These are phyloP conservation scores for Aspergillus spinulosporus DNA, from an alignment of 2,329 filamentous ascomycete genomes.

Conservation along the genomic window DNA sequence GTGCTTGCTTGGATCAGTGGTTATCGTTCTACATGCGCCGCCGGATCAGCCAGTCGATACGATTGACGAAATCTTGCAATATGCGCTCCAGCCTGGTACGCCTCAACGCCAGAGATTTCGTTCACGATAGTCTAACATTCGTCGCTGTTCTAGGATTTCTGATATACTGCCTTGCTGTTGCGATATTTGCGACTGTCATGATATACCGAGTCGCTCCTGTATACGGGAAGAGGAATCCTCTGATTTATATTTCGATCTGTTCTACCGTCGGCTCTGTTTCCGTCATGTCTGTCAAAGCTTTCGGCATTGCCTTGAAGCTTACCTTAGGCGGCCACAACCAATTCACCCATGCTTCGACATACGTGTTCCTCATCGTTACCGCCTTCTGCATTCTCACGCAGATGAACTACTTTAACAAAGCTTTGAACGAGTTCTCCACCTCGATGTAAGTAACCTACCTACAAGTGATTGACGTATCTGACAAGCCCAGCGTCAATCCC, in stretches of 20 bases:
- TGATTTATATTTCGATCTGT: constrained; percentile 97
- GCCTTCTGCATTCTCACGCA: constrained; percentile 93
- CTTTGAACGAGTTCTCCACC: constrained; percentile 91
- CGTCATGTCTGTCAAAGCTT: constrained; percentile 99
- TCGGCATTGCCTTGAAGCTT: constrained; percentile 94
- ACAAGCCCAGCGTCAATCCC: constrained; percentile 72
- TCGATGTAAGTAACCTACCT: constrained; percentile 73
- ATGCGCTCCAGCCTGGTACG: constrained; percentile 87
- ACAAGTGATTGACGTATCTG: constrained; percentile 1
- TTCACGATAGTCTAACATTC: background rate
- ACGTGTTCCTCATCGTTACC: constrained; percentile 94
- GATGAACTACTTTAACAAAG: constrained; percentile 99
- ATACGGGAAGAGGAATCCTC: constrained; percentile 91
- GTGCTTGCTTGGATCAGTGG: constrained; percentile 91
- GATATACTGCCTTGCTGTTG: constrained; percentile 76
- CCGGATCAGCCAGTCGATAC: constrained; percentile 88
- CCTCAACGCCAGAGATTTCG: constrained; percentile 1
- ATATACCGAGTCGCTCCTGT: constrained; percentile 90
- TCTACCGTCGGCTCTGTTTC: constrained; percentile 95
- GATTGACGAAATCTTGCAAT: constrained; percentile 86
- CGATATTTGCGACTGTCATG: constrained; percentile 85
- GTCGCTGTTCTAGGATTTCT: constrained; percentile 69
- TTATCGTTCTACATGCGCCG: constrained; percentile 96
- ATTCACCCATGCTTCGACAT: constrained; percentile 91
- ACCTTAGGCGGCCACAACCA: constrained; percentile 93